These are phyloP conservation scores for Fusarium vanettenii DNA, from an alignment of 2,329 filamentous ascomycete species.

Conservation along the genomic window DNA sequence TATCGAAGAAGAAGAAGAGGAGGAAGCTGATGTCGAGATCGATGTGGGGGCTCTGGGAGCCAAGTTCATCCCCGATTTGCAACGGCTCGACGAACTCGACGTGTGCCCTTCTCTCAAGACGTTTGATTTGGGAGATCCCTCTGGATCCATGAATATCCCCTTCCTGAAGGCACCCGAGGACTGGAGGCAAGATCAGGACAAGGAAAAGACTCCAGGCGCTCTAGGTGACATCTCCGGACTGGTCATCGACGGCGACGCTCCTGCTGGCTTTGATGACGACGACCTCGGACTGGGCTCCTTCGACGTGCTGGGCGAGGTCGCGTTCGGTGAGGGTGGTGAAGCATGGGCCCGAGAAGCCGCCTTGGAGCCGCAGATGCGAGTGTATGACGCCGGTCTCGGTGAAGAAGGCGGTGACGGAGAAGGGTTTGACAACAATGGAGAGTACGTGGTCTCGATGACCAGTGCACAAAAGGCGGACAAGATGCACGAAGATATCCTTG, in stretches of 20 bases:
- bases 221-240: conserved; percentile 79
- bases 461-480: conserved; percentile 73
- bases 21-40: conserved; percentile 71
- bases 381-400: conserved; percentile 75
- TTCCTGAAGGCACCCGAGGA: conserved; percentile 92
- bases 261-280: conserved; percentile 77
- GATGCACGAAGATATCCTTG: conserved; percentile 92
- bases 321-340: conserved; percentile 96
- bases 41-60: conserved; percentile 80
- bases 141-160: conserved; percentile 87
- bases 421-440: conserved; percentile 67
- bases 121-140: conserved; percentile 89
- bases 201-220: conserved; percentile 65
- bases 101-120: conserved; percentile 95
- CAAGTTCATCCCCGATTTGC: conserved; percentile 88
- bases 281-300: conserved; percentile 79
- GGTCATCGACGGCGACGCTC: conserved; percentile 88
- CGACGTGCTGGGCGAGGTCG: conserved; percentile 77
- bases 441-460: conserved; percentile 84
- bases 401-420: conserved; percentile 60
- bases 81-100: conserved; percentile 83
- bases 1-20: conserved; percentile 56
- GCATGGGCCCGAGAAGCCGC: conserved; percentile 94
- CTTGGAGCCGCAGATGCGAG: conserved; percentile 84
- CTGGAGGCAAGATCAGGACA: conserved; percentile 79